Evolutionary conservation across 2,329 filamentous ascomycete species (phyloP), one percentile per base, ranked within the genome.

Genomic region (Claviceps sorghi): DNA sequence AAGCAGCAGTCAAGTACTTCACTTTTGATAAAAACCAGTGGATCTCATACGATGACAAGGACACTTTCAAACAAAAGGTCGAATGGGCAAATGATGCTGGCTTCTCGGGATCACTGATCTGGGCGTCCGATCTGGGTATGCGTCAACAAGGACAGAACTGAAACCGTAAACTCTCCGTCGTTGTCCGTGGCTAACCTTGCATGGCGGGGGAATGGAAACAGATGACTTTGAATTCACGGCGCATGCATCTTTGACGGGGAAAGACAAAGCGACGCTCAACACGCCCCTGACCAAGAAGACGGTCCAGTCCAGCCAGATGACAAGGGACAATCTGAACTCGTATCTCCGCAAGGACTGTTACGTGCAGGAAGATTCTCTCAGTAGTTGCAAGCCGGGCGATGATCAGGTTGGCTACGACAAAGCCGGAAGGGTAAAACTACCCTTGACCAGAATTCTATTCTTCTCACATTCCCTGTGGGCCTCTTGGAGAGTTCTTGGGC

Each of bases 1-100:
- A 52, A 11, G 55, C 58, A 9, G 58, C 56, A 4, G 56, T 59
- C 41, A 59, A 60, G 48, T 58, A 56, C 26, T 38, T 58, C 15
- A 45, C 41, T 2, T 59, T 51, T 46, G 56, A 58, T 42, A 53
- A 44, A 6, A 51, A 59, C 50, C 57, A 59, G 47, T 59, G 57
- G 57, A 52, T 57, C 11, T 57, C 52, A 10, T 58, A 47, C 30
- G 58, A 58, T 22, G 57, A 58, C 26, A 32, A 46, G 30, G 52
- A 57, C 7, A 60, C 59, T 1, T 54, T 60, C 36, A 19, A 52
- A 36, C 45, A 54, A 29, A 60, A 61, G 53, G 34, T 58, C 4
- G 44, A 54, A 3, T 60, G 47, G 52, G 59, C 59, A 3, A 57
- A 58, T 19, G 21, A 47, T 5, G 46, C 52, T 5, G 52, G 58